Conservation (phyloP, 176 grass and related monocot genomes). For the Chloris gayana region DNA sequence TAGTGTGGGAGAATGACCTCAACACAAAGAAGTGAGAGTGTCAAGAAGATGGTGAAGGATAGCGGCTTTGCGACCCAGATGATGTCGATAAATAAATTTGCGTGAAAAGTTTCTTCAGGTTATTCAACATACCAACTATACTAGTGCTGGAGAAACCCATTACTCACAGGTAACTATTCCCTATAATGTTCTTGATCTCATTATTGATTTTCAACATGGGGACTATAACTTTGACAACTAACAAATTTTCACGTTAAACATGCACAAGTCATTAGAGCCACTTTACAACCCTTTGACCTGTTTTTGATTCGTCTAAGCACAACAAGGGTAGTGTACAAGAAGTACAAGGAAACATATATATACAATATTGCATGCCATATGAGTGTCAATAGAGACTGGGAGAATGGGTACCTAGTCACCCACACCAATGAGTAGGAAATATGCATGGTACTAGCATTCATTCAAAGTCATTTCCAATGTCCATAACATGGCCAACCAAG, state of each 20-base stretch:
- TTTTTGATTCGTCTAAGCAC: not conserved
- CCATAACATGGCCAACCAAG: no score
- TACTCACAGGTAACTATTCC: not conserved
- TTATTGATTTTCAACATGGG: no score
- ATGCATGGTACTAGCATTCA: not conserved
- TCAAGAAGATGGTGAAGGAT: slow-evolving; percentile 3
- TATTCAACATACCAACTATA: slow-evolving; percentile 2
- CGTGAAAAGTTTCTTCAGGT: not conserved
- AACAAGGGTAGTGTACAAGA: not conserved
- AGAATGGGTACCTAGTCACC: not conserved
- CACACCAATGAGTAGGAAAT: not conserved
- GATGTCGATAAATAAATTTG: slow-evolving; percentile 15
- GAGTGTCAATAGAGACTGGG: no score
- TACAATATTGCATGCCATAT: not conserved
- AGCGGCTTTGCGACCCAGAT: not conserved
- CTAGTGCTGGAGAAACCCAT: not conserved
- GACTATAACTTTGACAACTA: no score
- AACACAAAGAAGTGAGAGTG: not conserved
- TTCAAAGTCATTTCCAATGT: not conserved
- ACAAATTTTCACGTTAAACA: not conserved
- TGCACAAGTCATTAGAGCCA: not conserved
- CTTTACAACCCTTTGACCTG: not conserved
- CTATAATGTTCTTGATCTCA: no score
- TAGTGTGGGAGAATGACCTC: not conserved
- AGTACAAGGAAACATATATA: not conserved